Conservation (phyloP, 441 rosid genomes). For the Breynia disticha region DNA sequence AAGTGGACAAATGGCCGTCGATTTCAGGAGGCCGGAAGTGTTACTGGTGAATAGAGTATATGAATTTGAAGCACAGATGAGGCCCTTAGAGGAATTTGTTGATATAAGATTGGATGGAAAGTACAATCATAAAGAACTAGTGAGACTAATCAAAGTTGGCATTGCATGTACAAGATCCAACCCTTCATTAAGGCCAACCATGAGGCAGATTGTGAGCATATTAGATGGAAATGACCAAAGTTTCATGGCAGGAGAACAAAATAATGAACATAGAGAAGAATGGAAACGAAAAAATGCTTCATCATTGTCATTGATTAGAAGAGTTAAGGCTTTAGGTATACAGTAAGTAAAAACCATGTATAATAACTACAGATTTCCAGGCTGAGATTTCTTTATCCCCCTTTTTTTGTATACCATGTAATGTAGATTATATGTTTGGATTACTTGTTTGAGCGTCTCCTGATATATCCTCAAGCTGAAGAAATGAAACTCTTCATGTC, state of each 20-base stretch:
- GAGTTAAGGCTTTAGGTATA: constrained; percentile 81
- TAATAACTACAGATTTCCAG: constrained; percentile 3
- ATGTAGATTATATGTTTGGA: too few species aligned
- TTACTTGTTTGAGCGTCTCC: neutral
- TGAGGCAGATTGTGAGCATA: constrained; percentile 74
- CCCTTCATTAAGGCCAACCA: constrained; percentile 60
- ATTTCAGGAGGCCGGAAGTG: constrained; percentile 65
- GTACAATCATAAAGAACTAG: constrained; percentile 38
- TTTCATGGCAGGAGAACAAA: constrained; percentile 25
- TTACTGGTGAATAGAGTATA: constrained; percentile 51
- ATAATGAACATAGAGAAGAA: constrained; percentile 45
- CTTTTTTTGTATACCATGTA: constrained; percentile 13
- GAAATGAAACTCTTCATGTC: constrained; percentile 59
- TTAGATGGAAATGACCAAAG: constrained; percentile 66
- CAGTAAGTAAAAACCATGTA: constrained; percentile 26
- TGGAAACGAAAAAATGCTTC: constrained; percentile 54
- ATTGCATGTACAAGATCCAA: constrained; percentile 72
- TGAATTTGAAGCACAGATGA: constrained; percentile 34
- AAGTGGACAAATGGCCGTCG: constrained; percentile 80
- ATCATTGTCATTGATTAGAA: constrained; percentile 52
- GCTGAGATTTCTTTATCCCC: constrained; percentile 7
- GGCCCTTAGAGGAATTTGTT: constrained; percentile 42
- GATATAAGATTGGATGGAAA: constrained; percentile 45
- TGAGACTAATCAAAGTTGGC: constrained; percentile 53
- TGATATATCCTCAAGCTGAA: constrained; percentile 31